Evolutionary conservation across 2,329 filamentous ascomycete species (phyloP).

Genomic region (Leptographium galeiforme): DNA sequence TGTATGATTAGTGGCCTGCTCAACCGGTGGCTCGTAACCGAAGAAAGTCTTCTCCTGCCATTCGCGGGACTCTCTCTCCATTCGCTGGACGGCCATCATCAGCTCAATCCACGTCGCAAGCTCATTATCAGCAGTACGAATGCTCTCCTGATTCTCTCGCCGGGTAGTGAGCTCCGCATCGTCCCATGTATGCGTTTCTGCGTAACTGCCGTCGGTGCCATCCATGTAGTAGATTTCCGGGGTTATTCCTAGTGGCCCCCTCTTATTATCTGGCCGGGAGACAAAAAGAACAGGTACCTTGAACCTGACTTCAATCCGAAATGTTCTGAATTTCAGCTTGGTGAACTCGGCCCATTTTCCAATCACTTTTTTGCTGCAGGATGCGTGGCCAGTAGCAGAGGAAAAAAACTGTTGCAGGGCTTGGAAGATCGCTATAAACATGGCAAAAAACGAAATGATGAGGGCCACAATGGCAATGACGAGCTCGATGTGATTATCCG

Average conservation of each 20-base stretch:
- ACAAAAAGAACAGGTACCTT: conserved; percentile 36
- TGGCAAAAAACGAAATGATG: conserved; percentile 31
- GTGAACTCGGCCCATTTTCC: conserved; percentile 30
- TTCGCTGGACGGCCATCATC: conserved; percentile 33
- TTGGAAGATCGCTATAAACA: conserved; percentile 30
- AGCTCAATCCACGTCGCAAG: conserved; percentile 38
- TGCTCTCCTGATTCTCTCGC: conserved; percentile 8
- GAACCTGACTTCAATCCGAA: conserved; percentile 36
- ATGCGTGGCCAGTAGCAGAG: conserved; percentile 33
- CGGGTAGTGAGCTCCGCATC: conserved; percentile 10
- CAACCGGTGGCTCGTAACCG: conserved; percentile 7
- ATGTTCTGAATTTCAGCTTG: conserved; percentile 23
- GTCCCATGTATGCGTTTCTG: conserved; percentile 7
- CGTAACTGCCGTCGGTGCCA: conserved; percentile 22
- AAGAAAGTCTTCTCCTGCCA: conserved; percentile 27
- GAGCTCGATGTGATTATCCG: conserved; percentile 16
- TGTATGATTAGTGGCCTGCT: conserved; percentile 18
- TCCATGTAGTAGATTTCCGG: conserved; percentile 23
- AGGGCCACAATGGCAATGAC: conserved; percentile 29
- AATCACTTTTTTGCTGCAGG: conserved; percentile 33
- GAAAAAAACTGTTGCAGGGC: conserved; percentile 36
- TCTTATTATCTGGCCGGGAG: conserved; percentile 25
- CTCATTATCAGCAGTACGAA: conserved; percentile 44
- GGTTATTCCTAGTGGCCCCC: conserved; percentile 18
- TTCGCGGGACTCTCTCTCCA: conserved; percentile 31